Base-by-base conservation (phyloP, 2,329 filamentous ascomycete genomes). In the Fusarium udum region DNA sequence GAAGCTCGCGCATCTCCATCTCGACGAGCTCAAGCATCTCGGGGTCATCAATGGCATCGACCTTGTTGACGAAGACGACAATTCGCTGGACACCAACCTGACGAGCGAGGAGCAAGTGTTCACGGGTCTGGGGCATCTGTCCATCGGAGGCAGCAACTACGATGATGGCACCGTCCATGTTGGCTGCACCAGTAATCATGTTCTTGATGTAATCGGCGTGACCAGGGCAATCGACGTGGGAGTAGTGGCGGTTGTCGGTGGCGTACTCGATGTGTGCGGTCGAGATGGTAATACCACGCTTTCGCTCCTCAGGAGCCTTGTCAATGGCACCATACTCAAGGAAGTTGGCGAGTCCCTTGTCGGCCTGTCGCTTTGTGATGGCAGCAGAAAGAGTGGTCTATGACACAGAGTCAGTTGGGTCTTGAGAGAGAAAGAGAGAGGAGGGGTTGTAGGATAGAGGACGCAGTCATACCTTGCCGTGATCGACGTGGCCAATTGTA, bases 121-220 rank as follows among this genome's bases (percentile, higher is more conserved):
- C 96, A 85, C 96, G 91, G 77, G 96, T 99, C 90, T 99, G 97
- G 80, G 96, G 96, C 96, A 99, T 99, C 88, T 99, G 97, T 83
- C 96, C 96, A 83, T 99, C 96, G 42, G 95, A 97, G 78, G 96
- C 96, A 78, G 97, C 97, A 79, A 99, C 97, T 77, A 99, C 96
- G 80, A 99, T 98, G 83, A 99, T 95, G 80, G 96, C 95, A 80
- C 96, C 96, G 80, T 99, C 96, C 96, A 99, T 99, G 89, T 95
- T 97, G 80, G 97, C 95, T 73, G 96, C 95, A 91, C 96, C 96
- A 77, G 96, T 99, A 85, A 99, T 99, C 96, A 99, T 99, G 92
- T 99, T 99, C 91, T 99, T 99, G 89, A 99, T 98, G 90, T 99
- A 99, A 94, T 99, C 96, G 86, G 96, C 96, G 92, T 99, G 96